Evolutionary conservation across 2,329 filamentous ascomycete genomes (phyloP).

Genomic region (Nemania sp.): DNA sequence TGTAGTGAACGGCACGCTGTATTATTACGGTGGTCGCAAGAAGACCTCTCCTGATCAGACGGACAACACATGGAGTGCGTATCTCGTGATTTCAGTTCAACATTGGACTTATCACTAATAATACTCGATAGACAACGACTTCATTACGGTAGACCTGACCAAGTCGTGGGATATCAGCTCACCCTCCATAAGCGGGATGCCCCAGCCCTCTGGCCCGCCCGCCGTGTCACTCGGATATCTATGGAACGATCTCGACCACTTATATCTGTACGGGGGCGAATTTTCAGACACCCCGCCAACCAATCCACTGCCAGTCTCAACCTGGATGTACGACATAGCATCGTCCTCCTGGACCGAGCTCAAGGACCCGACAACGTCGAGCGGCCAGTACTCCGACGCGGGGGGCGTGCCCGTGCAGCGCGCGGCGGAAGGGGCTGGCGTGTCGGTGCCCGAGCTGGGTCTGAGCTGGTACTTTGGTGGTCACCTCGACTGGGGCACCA

Average conservation of each 20-base stretch:
- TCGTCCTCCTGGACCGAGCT: constrained; percentile 67
- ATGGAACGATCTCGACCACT: constrained; percentile 71
- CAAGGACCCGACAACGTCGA: constrained; percentile 62
- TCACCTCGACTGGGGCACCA: constrained; percentile 66
- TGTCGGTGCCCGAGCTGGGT: constrained; percentile 71
- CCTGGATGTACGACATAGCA: constrained; percentile 72
- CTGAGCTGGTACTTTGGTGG: constrained; percentile 80
- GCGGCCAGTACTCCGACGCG: constrained; percentile 64
- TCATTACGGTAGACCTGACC: constrained; percentile 72
- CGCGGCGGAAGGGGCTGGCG: constrained; percentile 73
- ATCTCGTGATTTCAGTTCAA: no score
- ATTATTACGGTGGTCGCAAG: constrained; percentile 74
- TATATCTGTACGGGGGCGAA: constrained; percentile 76
- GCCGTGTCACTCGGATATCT: constrained; percentile 74
- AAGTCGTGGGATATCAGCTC: constrained; percentile 71
- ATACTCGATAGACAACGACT: constrained; percentile 63
- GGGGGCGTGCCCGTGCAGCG: constrained; percentile 64
- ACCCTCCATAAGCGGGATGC: constrained; percentile 65
- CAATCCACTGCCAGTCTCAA: constrained; percentile 61
- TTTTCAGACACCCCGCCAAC: constrained; percentile 68
- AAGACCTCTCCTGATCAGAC: constrained; percentile 62
- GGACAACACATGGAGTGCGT: constrained; percentile 70
- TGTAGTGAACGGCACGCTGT: constrained; percentile 74
- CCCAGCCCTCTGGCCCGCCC: constrained; percentile 70
- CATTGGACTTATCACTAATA: constrained; percentile 19